Conservation (phyloP, 805 yeast species). For the Candida gorgasii region DNA sequence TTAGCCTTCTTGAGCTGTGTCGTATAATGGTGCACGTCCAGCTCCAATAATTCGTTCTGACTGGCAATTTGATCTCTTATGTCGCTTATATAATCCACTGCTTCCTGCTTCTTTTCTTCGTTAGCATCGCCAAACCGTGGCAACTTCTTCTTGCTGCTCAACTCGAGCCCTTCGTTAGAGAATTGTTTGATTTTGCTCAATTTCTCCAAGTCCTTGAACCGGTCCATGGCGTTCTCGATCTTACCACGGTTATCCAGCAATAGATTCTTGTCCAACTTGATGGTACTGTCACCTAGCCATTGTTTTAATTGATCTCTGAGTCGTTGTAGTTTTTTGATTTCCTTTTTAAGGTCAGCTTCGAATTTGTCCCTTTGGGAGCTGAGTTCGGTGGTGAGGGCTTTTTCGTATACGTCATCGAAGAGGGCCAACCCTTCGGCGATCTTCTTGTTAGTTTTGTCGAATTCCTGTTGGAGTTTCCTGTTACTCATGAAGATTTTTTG, state of each 20-base stretch:
- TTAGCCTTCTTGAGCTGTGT: slow-evolving; percentile 47
- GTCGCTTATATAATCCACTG: slow-evolving; percentile 65
- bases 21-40: slow-evolving; percentile 48
- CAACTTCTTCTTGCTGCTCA: slow-evolving; percentile 42
- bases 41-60: slow-evolving; percentile 79
- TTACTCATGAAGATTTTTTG: slow-evolving; percentile 28
- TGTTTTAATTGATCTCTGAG: slow-evolving; percentile 93
- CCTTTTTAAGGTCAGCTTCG: slow-evolving; percentile 89
- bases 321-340: slow-evolving; percentile 91
- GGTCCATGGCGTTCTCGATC: slow-evolving; percentile 92
- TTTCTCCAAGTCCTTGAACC: slow-evolving; percentile 92
- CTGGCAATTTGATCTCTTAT: slow-evolving; percentile 77
- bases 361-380: slow-evolving; percentile 90
- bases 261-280: slow-evolving; percentile 61
- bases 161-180: slow-evolving; percentile 86
- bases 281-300: slow-evolving; percentile 90
- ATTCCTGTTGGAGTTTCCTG: slow-evolving; percentile 61
- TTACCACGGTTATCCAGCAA: slow-evolving; percentile 62
- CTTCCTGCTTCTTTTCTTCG: slow-evolving; percentile 76
- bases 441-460: slow-evolving; percentile 88
- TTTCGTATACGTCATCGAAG: slow-evolving; percentile 84
- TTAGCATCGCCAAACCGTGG: slow-evolving; percentile 61
- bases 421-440: slow-evolving; percentile 87
- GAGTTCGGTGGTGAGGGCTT: slow-evolving; percentile 76
- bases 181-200: slow-evolving; percentile 92